Conservation (phyloP, 2,329 filamentous ascomycete species). For the Aspergillus latus region DNA sequence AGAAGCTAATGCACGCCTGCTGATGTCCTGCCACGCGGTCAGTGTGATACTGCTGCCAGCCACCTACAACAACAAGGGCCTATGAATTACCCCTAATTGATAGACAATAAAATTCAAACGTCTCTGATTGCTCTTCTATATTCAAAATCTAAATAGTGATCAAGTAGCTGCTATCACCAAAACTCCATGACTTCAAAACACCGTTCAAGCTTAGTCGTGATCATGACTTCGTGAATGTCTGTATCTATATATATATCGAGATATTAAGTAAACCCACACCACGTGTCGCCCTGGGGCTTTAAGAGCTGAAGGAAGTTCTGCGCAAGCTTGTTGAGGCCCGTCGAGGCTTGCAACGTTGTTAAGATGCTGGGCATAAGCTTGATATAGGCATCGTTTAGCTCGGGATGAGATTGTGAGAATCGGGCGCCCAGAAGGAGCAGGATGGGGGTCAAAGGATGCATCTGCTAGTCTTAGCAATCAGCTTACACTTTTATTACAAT, state of each 20-base stretch:
- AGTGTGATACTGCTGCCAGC: too few species aligned
- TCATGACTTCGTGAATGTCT: too few species aligned
- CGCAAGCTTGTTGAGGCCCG: background rate
- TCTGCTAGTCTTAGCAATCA: background rate
- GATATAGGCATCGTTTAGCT: background rate
- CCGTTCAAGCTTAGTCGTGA: background rate
- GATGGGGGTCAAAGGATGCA: conserved; percentile 8
- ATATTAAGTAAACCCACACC: background rate
- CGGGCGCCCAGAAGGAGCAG: background rate
- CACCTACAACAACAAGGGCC: too few species aligned
- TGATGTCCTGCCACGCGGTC: too few species aligned
- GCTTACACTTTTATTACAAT: background rate
- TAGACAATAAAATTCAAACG: too few species aligned
- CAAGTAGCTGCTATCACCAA: background rate
- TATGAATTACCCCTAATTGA: too few species aligned
- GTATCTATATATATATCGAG: background rate
- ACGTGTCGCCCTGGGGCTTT: background rate
- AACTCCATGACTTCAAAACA: background rate
- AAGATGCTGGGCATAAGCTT: background rate
- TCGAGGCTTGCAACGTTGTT: background rate
- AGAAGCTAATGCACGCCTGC: too few species aligned
- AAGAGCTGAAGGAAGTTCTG: background rate
- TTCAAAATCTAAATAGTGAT: too few species aligned
- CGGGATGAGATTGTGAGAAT: background rate
- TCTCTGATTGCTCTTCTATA: too few species aligned